phyloP scores from a whole-genome alignment of 2,329 filamentous ascomycete genomes.

The Fusarium floridanum region DNA sequence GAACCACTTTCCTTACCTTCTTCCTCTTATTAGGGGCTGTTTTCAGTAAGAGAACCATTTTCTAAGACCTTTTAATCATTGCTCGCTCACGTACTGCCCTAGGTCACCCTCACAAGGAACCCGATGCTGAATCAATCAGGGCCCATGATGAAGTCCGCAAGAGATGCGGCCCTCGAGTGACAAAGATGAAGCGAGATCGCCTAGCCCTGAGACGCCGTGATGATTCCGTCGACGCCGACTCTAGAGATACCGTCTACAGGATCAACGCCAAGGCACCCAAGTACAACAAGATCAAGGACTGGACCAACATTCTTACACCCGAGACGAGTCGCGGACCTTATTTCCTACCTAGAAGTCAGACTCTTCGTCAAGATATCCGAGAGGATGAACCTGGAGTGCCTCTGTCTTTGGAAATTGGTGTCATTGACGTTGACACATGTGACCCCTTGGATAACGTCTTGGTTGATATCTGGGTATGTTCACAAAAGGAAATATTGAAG shows the following conservation, averaged over 20 bases:
- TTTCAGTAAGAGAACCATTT: neutral
- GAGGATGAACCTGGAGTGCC: conserved; percentile 19
- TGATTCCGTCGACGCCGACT: neutral
- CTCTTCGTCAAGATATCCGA: conserved; percentile 20
- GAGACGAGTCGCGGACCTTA: conserved; percentile 20
- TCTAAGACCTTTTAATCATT: neutral
- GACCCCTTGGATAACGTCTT: neutral
- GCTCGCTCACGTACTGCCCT: neutral
- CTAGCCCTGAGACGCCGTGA: neutral
- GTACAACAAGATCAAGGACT: conserved; percentile 17
- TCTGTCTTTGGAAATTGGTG: conserved; percentile 6
- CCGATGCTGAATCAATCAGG: neutral
- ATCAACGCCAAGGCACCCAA: conserved; percentile 14
- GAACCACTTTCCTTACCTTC: neutral
- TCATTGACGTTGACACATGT: neutral
- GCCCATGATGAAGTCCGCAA: neutral
- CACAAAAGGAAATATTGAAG: neutral
- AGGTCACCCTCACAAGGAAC: neutral
- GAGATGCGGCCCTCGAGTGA: neutral
- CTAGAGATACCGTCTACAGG: conserved; percentile 1
- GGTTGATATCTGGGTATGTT: neutral
- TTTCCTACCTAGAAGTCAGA: conserved; percentile 17
- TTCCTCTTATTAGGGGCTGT: neutral
- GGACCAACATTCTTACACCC: conserved; percentile 17
- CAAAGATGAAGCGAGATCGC: neutral